These are phyloP conservation scores for Colletotrichum echinochloae DNA, from an alignment of 2,329 filamentous ascomycete genomes.

Conservation along the genomic window DNA sequence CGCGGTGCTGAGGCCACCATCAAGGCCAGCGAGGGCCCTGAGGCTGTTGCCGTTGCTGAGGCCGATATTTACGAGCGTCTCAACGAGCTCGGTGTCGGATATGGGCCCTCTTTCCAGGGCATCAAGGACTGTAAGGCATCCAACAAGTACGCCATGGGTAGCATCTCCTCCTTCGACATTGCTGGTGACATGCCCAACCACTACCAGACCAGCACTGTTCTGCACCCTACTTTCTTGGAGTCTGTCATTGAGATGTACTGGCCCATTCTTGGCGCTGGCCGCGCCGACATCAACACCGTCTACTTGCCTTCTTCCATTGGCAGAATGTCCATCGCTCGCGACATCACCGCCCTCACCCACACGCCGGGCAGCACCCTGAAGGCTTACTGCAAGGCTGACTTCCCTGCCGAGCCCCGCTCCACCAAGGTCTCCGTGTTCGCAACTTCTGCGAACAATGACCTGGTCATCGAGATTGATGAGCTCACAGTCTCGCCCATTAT, in stretches of 20 bases:
- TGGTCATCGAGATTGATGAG: constrained; percentile 45
- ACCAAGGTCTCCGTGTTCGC: constrained; percentile 43
- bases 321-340: constrained; percentile 45
- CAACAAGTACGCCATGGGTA: constrained; percentile 35
- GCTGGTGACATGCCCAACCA: constrained; percentile 42
- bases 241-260: constrained; percentile 46
- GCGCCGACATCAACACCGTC: constrained; percentile 47
- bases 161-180: constrained; percentile 32
- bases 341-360: constrained; percentile 49
- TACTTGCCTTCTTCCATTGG: constrained; percentile 51
- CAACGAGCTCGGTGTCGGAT: constrained; percentile 59
- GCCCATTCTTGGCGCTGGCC: constrained; percentile 49
- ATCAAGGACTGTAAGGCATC: constrained; percentile 58
- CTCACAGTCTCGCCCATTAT: constrained; percentile 43
- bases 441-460: constrained; percentile 36
- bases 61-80: constrained; percentile 60
- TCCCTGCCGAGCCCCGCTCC: constrained; percentile 38
- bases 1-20: constrained; percentile 49
- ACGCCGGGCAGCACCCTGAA: constrained; percentile 48
- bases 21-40: constrained; percentile 46
- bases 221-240: constrained; percentile 44
- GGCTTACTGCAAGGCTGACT: constrained; percentile 41
- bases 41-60: constrained; percentile 42
- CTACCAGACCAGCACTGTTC: constrained; percentile 41
- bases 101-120: constrained; percentile 65